Evolutionary conservation across 2,329 filamentous ascomycete species (phyloP), one percentile per base, ranked within the genome.

Genomic region (Ophiostoma himal-ulmi): DNA sequence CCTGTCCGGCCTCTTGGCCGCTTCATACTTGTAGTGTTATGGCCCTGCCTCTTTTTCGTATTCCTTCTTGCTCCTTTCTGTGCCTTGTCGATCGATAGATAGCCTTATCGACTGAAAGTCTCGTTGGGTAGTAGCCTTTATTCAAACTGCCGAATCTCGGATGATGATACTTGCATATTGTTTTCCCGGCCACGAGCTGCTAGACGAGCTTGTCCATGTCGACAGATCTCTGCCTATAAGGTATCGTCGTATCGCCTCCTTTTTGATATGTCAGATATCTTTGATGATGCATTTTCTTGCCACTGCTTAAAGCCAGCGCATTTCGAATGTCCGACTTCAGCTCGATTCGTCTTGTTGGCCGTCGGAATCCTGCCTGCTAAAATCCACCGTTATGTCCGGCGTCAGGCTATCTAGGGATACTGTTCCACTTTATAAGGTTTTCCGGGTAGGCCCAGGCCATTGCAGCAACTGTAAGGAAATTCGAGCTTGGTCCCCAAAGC

Each of bases 361-460:
- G 5, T 64, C 68, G 57, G 68, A 57, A 20, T 54, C n/a, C 39
- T 20, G 8, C 17, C n/a, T 13, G 41, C 66, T 60, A 67, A 71
- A 71, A 48, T 71, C 70, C 70, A 68, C 70, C 52, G 52, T 10
- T 69, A 71, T 69, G 70, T 71, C 70, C 70, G 70, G 60, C 30
- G 20, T 68, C 54, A 26, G 11, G n/a, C 22, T 60, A 26, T 39
- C 22, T 37, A 26, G 44, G 30, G 14, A 14, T 44, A 1, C 0
- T 34, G 41, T 39, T 44, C 70, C 68, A 69, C 68, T 68, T 66
- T 67, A 60, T 68, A 71, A 68, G 62, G 62, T 69, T 62, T 62
- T 6, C 44, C 8, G 36, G 37, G 48, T 11, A 36, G 26, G 11
- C 26, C 54, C 26, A 60, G 64, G n/a, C 52, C 52, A 26, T 8